Conservation (phyloP, 768 basidiomycete genomes). For the Leccinellum rugosiceps region DNA sequence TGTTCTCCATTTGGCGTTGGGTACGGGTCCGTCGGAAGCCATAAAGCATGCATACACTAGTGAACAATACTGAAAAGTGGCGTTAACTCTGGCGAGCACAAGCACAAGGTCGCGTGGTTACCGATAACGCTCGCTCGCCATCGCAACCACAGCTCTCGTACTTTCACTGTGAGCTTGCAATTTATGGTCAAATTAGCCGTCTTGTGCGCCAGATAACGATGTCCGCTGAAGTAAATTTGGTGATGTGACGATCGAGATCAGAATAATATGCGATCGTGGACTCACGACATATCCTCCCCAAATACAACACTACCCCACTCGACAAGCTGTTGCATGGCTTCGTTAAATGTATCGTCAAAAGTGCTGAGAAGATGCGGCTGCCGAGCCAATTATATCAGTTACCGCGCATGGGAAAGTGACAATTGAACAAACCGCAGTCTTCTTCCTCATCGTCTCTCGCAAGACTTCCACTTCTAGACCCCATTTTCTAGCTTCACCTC, state of each 20-base stretch:
- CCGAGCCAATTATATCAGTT: constrained; percentile 19
- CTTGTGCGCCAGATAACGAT: constrained; percentile 73
- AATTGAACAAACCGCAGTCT: constrained; percentile 46
- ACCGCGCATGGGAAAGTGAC: constrained; percentile 7
- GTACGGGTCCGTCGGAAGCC: constrained; percentile 36
- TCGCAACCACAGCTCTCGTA: constrained; percentile 62
- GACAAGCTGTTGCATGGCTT: constrained; percentile 74
- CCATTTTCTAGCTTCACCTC: constrained; percentile 74
- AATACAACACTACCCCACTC: constrained; percentile 72
- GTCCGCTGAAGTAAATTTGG: constrained; percentile 46
- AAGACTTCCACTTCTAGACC: constrained; percentile 62
- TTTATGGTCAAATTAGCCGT: constrained; percentile 63
- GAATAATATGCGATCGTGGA: constrained; percentile 26
- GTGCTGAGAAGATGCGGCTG: constrained; percentile 54
- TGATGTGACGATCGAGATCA: constrained; percentile 23
- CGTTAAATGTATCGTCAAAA: constrained; percentile 73
- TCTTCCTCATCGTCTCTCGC: constrained; percentile 54
- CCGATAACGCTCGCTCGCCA: constrained; percentile 66
- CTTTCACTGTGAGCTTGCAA: constrained; percentile 64
- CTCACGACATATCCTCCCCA: constrained; percentile 63
- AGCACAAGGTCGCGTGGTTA: constrained; percentile 30
- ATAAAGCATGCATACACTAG: constrained; percentile 13
- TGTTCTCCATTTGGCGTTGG: constrained; percentile 53
- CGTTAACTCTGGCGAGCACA: constrained; percentile 14
- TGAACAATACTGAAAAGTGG: constrained; percentile 29